Conservation (phyloP, 768 basidiomycete species). For the Boletus sp. region DNA sequence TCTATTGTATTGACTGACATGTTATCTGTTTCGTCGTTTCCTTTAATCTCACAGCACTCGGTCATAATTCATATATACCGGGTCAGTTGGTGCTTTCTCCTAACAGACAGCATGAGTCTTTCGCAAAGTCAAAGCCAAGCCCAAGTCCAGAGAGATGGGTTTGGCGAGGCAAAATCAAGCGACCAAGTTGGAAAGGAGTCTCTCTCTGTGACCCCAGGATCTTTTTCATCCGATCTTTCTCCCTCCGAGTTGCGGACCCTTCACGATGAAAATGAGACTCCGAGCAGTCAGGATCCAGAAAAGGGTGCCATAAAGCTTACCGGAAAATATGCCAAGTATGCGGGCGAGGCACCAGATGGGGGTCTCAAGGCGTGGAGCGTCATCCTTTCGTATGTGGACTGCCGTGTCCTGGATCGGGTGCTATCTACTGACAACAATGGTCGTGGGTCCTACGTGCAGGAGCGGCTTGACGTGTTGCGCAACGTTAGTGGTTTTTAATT, state of each 20-base stretch:
- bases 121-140: not conserved
- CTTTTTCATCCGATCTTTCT: not conserved
- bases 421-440: not conserved
- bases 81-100: not conserved
- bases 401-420: too few relatives aligned
- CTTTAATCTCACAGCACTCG: not conserved
- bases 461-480: slow-evolving; percentile 35
- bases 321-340: slow-evolving; percentile 19
- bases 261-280: slow-evolving; percentile 1
- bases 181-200: not conserved
- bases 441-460: slow-evolving; percentile 2
- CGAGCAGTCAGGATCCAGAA: slow-evolving; percentile 4
- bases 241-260: slow-evolving; percentile 9
- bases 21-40: not conserved
- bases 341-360: slow-evolving; percentile 29
- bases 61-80: not conserved
- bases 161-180: not conserved
- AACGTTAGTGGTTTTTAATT: slow-evolving; percentile 33
- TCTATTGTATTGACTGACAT: not conserved
- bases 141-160: not conserved
- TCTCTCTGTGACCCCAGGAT: not conserved
- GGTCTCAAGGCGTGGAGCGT: slow-evolving; percentile 34
- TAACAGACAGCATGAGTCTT: not conserved
- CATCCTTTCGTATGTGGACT: slow-evolving; percentile 24
- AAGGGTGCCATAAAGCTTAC: not conserved